These are phyloP conservation scores for Zygosaccharomyces pseudobailii DNA, from an alignment of 1,139 yeast genomes.

Conservation along the genomic window DNA sequence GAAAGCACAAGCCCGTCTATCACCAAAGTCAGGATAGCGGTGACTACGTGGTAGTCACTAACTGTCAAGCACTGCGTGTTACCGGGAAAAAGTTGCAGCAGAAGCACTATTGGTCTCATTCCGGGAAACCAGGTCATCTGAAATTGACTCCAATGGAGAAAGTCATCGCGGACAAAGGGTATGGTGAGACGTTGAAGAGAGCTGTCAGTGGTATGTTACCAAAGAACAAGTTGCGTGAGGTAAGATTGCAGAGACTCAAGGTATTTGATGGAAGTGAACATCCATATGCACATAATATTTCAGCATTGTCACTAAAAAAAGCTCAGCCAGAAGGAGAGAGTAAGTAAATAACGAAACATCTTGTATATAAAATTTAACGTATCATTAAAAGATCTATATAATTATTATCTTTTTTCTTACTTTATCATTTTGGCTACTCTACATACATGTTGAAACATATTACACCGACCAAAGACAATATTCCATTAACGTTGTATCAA, in stretches of 20 bases:
- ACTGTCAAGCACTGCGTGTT: conserved; percentile 72
- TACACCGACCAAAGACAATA: conserved; percentile 4
- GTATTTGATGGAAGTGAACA: conserved; percentile 83
- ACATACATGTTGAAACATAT: conserved; percentile 4
- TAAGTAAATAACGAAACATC: not conserved
- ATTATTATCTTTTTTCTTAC: not conserved
- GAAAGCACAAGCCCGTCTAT: conserved; percentile 91
- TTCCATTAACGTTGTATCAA: conserved; percentile 9
- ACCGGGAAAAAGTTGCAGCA: conserved; percentile 82
- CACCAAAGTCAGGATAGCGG: conserved; percentile 81
- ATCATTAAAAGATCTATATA: not conserved
- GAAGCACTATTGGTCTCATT: conserved; percentile 88
- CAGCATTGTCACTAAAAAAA: conserved; percentile 83
- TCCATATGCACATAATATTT: conserved; percentile 76
- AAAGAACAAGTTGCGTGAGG: conserved; percentile 75
- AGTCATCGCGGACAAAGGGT: conserved; percentile 74
- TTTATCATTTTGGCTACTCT: conserved; percentile 4
- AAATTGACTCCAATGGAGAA: conserved; percentile 79
- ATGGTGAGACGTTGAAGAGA: conserved; percentile 69
- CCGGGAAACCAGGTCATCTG: conserved; percentile 85
- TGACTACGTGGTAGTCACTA: conserved; percentile 94
- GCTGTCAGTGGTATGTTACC: conserved; percentile 98
- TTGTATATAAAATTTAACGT: conserved; percentile 1
- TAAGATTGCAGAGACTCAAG: conserved; percentile 77
- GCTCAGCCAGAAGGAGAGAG: conserved; percentile 38